Percentiles rank a stretch among this genome's conserved stretches.
Evolutionary conservation across 805 yeast species (phyloP).

Genomic region (Blastobotrys muscicola): DNA sequence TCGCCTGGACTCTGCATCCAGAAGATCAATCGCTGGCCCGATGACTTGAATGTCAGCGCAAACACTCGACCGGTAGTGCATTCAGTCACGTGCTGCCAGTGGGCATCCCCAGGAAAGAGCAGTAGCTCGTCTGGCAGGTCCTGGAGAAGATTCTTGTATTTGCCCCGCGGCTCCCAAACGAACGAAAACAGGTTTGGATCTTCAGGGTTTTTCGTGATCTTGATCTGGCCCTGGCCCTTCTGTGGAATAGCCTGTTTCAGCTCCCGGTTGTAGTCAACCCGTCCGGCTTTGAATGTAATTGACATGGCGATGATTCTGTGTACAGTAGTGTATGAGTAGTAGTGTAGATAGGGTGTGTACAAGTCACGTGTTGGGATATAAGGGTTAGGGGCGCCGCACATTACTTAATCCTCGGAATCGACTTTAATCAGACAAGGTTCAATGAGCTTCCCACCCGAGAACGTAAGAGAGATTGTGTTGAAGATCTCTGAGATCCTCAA

Average conservation of each 20-base stretch:
- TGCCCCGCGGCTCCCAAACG: conserved; percentile 60
- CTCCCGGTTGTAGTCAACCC: conserved; percentile 51
- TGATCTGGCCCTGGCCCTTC: conserved; percentile 57
- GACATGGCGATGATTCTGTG: neutral
- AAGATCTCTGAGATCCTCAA: conserved; percentile 50
- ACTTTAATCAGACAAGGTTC: neutral
- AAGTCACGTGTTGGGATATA: neutral
- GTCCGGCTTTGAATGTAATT: conserved; percentile 65
- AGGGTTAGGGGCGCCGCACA: neutral
- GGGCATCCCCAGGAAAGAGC: conserved; percentile 78
- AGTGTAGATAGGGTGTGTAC: neutral
- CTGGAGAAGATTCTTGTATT: conserved; percentile 22
- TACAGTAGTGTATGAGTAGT: neutral
- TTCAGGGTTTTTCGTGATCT: conserved; percentile 52
- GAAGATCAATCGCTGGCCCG: conserved; percentile 45
- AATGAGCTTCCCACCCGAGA: conserved; percentile 49
- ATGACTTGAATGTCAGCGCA: conserved; percentile 51
- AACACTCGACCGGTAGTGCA: conserved; percentile 74
- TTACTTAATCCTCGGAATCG: neutral
- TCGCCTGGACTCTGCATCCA: conserved; percentile 72
- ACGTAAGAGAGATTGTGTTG: conserved; percentile 40
- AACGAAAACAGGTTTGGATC: conserved; percentile 66
- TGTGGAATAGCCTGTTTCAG: conserved; percentile 60
- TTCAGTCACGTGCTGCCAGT: conserved; percentile 58
- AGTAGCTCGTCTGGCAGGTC: conserved; percentile 44